Evolutionary conservation across 2,329 filamentous ascomycete genomes (phyloP), one percentile per base, ranked within the genome.

Genomic region (Penicillium sp.): DNA sequence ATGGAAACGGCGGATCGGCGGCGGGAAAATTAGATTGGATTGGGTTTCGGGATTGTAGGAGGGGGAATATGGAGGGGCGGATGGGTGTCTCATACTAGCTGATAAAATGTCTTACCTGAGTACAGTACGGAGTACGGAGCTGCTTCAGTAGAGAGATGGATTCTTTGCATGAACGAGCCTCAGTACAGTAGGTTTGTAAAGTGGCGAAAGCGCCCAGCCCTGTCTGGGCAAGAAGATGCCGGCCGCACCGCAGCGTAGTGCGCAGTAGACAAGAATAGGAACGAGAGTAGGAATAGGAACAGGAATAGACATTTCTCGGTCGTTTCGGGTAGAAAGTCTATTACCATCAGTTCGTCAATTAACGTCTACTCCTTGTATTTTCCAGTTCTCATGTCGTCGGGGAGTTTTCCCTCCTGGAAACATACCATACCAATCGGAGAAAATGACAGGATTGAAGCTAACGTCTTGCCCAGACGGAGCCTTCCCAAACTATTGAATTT

Each of bases 401-500:
- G 45, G 45, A n/a, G 7, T 24, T 44, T 44, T 22, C 40, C 19
- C 17, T 19, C 0, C 0, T 8, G n/a, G 19, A 44, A 44, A 13
- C 0, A 44, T 44, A 12, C 45, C 15, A n/a, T 49, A 30, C 26
- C 26, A 49, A 49, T 49, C 45, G 30, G 51, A 53, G 26, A 37
- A 47, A 47, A 56, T 54, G 37, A n/a, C 19, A 19, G 24, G 49
- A 22, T 44, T 37, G 37, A 42, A 42, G 33, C 50, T 19, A 37
- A n/a, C 35, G 51, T 13, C 26, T 56, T 51, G 53, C 37, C 53
- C 13, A 47, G 44, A 59, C 35, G 58, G 45, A 56, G 33, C 45
- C 51, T 30, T 49, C 26, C 13, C 26, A 17, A 57, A 66, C 67
- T 68, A 69, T 68, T 68, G 67, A 33, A 51, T 35, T 15, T 49